phyloP scores from a whole-genome alignment of 768 basidiomycete species.

The Mycena rosella region DNA sequence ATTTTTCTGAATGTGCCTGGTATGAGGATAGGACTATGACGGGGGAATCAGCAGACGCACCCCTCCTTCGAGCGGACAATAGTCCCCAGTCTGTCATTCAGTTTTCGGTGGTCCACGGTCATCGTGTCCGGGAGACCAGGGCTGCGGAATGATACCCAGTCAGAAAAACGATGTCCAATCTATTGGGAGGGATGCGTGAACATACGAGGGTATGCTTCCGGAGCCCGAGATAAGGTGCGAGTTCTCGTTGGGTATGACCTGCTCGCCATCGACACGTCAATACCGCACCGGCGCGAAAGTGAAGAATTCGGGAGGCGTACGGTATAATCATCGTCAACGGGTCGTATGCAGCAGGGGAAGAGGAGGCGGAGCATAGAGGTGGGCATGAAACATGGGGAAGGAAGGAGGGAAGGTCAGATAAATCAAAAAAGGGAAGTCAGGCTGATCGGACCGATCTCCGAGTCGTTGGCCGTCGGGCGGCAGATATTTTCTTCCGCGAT shows the following conservation, averaged over 20 bases:
- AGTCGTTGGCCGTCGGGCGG: no score
- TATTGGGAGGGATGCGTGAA: not conserved
- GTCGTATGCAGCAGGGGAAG: slow-evolving; percentile 4
- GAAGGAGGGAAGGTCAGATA: no score
- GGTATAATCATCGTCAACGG: slow-evolving; percentile 11
- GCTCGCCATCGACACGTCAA: not conserved
- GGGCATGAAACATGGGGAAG: no score
- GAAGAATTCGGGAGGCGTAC: not conserved
- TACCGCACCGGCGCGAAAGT: not conserved
- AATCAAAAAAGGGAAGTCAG: no score
- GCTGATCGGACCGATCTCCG: no score
- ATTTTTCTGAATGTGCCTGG: no score
- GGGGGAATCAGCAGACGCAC: no score
- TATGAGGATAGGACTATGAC: no score
- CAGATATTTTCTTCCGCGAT: no score
- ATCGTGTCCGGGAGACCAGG: not conserved
- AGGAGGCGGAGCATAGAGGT: no score
- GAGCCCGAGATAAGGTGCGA: slow-evolving; percentile 1
- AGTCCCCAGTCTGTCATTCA: slow-evolving; percentile 66
- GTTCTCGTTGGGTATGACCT: slow-evolving; percentile 25
- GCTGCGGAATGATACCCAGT: not conserved
- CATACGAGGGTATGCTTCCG: slow-evolving; percentile 7
- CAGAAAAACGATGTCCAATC: not conserved
- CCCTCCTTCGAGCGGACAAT: slow-evolving; percentile 74
- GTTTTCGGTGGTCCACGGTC: slow-evolving; percentile 58